Percentiles rank a stretch among this genome's conserved stretches.
phyloP scores from a whole-genome alignment of 202 grass and related monocot species.

The Hordeum pubiflorum region DNA sequence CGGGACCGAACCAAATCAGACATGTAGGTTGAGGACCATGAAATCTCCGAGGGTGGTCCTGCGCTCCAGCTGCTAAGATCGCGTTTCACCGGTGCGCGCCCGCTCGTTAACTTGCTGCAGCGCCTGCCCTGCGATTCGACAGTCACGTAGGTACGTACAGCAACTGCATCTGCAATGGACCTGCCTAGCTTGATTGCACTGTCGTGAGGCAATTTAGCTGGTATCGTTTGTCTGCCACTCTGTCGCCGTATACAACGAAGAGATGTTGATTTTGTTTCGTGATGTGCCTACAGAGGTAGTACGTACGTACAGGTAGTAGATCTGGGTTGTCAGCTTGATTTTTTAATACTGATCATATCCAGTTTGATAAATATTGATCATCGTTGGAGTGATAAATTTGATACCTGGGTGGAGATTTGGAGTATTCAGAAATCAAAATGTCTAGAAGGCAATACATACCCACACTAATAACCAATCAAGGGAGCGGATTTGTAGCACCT shows the following conservation, averaged over 20 bases:
- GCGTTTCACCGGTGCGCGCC: not conserved
- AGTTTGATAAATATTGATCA: too few relatives aligned
- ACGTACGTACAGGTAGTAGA: not conserved
- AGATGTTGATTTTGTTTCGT: not conserved
- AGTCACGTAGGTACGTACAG: not conserved
- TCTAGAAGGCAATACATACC: too few relatives aligned
- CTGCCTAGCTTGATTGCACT: not conserved
- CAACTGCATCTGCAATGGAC: not conserved
- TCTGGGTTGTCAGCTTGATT: not conserved
- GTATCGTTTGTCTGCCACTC: not conserved
- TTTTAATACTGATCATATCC: too few relatives aligned
- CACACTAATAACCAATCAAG: too few relatives aligned
- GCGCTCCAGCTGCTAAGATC: constrained; percentile 23
- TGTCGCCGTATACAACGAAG: not conserved
- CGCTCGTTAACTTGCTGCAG: not conserved
- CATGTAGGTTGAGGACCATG: constrained; percentile 27
- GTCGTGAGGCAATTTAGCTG: not conserved
- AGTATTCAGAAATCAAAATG: too few relatives aligned
- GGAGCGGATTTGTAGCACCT: too few relatives aligned
- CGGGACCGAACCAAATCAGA: constrained; percentile 31
- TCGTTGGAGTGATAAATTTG: too few relatives aligned
- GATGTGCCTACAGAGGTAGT: not conserved
- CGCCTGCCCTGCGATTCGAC: not conserved
- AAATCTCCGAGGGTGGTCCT: constrained; percentile 28
- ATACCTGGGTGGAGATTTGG: too few relatives aligned